Conservation (phyloP, 257 asterid species). For the Solanum boliviense region DNA sequence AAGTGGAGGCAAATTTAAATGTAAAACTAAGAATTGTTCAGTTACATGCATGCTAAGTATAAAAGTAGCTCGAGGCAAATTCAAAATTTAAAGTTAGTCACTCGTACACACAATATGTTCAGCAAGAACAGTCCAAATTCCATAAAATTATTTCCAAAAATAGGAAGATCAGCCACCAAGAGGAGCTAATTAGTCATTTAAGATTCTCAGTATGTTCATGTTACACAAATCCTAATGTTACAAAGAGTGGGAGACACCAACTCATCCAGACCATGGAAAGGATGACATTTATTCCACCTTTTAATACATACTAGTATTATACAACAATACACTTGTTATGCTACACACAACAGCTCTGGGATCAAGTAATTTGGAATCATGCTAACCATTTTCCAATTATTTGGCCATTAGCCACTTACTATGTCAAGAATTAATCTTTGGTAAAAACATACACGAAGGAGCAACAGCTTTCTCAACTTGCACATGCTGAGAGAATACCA, state of each 20-base stretch:
- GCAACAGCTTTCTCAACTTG: not conserved
- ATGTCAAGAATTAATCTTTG: not conserved
- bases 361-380: not conserved
- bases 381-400: not conserved
- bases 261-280: not conserved
- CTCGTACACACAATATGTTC: not conserved
- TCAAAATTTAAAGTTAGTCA: not conserved
- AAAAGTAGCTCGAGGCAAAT: not conserved
- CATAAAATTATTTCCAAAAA: not conserved
- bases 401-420: not conserved
- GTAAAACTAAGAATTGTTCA: not conserved
- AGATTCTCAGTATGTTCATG: not conserved
- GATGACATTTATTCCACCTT: not conserved
- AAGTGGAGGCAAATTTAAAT: not conserved
- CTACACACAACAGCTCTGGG: not conserved
- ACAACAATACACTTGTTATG: not conserved
- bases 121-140: not conserved
- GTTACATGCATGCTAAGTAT: not conserved
- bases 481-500: not conserved
- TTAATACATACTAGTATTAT: not conserved
- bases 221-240: not conserved
- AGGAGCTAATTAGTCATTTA: not conserved
- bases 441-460: not conserved
- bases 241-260: not conserved
- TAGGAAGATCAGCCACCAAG: not conserved